These are phyloP conservation scores for Phaeotremella skinneri DNA, from an alignment of 768 basidiomycete genomes.

Conservation along the genomic window DNA sequence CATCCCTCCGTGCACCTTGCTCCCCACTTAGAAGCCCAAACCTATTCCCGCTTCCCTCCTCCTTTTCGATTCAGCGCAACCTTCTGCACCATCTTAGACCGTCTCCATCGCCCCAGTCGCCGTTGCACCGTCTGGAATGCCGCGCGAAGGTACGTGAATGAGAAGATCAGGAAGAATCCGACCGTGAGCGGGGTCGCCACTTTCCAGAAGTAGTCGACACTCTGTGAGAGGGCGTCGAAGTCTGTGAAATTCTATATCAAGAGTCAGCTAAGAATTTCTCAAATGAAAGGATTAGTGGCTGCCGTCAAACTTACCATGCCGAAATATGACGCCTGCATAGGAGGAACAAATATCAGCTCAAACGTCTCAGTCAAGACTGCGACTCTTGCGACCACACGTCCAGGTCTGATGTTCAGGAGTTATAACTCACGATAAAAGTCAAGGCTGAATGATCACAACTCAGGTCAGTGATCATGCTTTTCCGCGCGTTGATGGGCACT, in stretches of 20 bases:
- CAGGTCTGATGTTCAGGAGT: neutral
- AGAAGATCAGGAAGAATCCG: constrained; percentile 49
- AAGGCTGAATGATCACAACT: constrained; percentile 22
- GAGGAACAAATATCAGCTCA: neutral
- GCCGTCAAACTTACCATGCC: constrained; percentile 35
- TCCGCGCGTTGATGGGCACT: neutral
- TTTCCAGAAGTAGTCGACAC: constrained; percentile 48
- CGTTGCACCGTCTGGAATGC: constrained; percentile 26
- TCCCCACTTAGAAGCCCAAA: neutral
- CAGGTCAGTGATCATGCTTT: constrained; percentile 14
- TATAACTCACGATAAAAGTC: constrained; percentile 36
- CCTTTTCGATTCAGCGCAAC: neutral
- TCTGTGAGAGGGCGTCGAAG: constrained; percentile 29
- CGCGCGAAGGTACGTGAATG: constrained; percentile 36
- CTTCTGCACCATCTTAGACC: constrained; percentile 19
- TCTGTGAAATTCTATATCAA: constrained; percentile 36
- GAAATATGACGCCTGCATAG: constrained; percentile 37
- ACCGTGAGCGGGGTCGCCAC: constrained; percentile 43
- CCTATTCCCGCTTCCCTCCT: neutral
- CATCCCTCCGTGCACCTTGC: neutral
- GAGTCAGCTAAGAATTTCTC: neutral
- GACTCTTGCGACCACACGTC: neutral
- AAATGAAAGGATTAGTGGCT: neutral
- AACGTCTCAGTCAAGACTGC: neutral
- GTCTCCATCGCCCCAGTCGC: constrained; percentile 18